Base-by-base conservation (phyloP, 768 basidiomycete species). In the Steccherinum ochraceum region DNA sequence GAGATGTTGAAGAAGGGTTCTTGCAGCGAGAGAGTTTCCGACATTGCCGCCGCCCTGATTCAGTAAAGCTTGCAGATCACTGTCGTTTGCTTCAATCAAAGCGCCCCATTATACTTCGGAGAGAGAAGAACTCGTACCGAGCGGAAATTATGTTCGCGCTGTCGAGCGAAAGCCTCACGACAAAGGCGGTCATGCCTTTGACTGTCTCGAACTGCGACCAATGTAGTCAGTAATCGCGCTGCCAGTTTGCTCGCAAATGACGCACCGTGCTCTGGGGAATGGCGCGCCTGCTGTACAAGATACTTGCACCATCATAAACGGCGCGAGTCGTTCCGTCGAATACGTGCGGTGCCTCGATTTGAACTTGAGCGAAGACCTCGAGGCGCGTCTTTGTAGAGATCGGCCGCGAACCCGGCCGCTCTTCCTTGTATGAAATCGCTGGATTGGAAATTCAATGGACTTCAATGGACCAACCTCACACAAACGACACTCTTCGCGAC, bases 401-500 rank as follows among this genome's bases (percentile, higher is more conserved):
- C 7, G 7, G 30, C 30, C 16, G 7, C 7, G 30, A 35, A 35
- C 7, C 7, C 30, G 30, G 7, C 30, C 30, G 7, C 16, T 35
- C 30, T 16, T 35, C 30, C 30, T 35, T 35, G 16, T 35, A 35
- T 16, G 7, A 7, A 16, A 35, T 35, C 30, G 30, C 30, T 35
- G 81, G 2, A 85, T 95, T 11, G 87, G 89, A 27, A 82, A 82
- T 59, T 82, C 90, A n/a, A 18, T 97, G 93, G 93, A 64, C 77
- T 3, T 73, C 73, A 12, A 76, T 78, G 69, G 86, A 16, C 79
- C 85, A 40, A 77, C 90, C 64, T 72, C 74, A 50, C 94, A 97
- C 67, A n/a, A n/a, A n/a, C n/a, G n/a, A n/a, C n/a, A n/a, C 93
- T 97, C 79, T 99, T 98, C 62, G 96, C 83, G 7, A 85, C 84